These are phyloP conservation scores for Aspergillus intermedius DNA, from an alignment of 2,329 filamentous ascomycete genomes.

Conservation along the genomic window DNA sequence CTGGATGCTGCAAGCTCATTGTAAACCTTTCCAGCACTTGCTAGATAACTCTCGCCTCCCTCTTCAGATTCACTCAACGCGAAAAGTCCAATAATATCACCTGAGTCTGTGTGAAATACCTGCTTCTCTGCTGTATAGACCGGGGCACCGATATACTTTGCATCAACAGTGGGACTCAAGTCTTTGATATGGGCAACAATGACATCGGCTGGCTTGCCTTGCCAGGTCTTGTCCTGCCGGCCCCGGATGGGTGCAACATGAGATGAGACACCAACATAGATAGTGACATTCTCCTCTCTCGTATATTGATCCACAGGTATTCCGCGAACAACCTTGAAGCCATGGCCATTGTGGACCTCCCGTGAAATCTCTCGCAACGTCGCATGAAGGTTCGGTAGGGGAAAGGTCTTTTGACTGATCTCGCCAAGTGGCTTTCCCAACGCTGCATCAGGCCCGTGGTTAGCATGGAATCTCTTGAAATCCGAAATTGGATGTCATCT, in stretches of 20 bases:
- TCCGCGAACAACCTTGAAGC: constrained; percentile 42
- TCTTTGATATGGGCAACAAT: constrained; percentile 60
- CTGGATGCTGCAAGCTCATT: constrained; percentile 48
- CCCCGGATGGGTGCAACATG: constrained; percentile 37
- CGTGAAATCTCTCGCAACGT: constrained; percentile 29
- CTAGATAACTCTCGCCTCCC: constrained; percentile 49
- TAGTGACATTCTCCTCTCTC: constrained; percentile 33
- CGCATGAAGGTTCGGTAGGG: constrained; percentile 31
- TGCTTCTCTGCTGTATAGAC: constrained; percentile 37
- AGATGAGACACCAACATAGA: constrained; percentile 40
- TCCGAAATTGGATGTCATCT: not conserved
- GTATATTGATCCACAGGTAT: constrained; percentile 32
- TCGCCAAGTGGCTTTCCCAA: constrained; percentile 27
- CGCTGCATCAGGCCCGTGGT: constrained; percentile 13
- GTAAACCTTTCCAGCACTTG: constrained; percentile 49
- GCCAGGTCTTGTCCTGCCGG: constrained; percentile 35
- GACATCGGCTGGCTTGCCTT: constrained; percentile 34
- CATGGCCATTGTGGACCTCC: constrained; percentile 36
- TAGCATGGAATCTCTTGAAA: not conserved
- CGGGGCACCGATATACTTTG: constrained; percentile 34
- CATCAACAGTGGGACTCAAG: constrained; percentile 31
- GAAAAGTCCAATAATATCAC: constrained; percentile 42
- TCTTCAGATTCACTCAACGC: constrained; percentile 24
- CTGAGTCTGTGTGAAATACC: constrained; percentile 53
- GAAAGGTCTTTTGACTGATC: constrained; percentile 43